Evolutionary conservation across 306 rosid genomes (phyloP).

Genomic region (Acacia confusa): DNA sequence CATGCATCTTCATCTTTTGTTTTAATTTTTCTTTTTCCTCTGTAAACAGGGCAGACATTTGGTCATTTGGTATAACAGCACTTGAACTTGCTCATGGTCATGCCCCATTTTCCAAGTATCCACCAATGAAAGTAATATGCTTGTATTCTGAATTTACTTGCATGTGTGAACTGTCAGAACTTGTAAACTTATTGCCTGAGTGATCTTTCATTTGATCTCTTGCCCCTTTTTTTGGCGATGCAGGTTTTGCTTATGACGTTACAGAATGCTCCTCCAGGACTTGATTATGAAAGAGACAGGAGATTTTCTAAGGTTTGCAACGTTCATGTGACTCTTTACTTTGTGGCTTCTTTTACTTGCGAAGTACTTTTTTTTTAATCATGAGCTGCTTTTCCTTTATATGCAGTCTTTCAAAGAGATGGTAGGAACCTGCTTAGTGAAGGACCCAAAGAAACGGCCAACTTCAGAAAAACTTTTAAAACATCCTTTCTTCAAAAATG

Average conservation of each 20-base stretch:
- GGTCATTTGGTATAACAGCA: conserved; percentile 99
- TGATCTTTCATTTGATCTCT: conserved; percentile 22
- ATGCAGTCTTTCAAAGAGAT: conserved; percentile 89
- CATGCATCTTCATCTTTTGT: conserved; percentile 8
- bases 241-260: conserved; percentile 97
- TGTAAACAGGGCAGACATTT: conserved; percentile 88
- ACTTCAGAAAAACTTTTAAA: conserved; percentile 87
- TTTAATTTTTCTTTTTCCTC: conserved; percentile 14
- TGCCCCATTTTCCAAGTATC: conserved; percentile 98
- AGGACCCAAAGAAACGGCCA: conserved; percentile 99
- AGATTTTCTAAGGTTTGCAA: conserved; percentile 88
- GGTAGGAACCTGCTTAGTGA: conserved; percentile 90
- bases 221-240: conserved; percentile 31
- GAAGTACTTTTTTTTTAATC: conserved; percentile 20
- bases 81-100: conserved; percentile 99
- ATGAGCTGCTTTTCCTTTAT: conserved; percentile 29
- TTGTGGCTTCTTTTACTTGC: conserved; percentile 25
- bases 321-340: conserved; percentile 34
- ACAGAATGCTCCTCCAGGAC: conserved; percentile 99
- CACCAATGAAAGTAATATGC: conserved; percentile 85
- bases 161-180: conserved; percentile 8
- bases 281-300: conserved; percentile 95
- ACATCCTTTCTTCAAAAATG: conserved; percentile 86
- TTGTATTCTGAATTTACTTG: conserved; percentile 29
- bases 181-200: conserved; percentile 3